Evolutionary conservation across 257 asterid genomes (phyloP).

Genomic region (Solanum piurae): DNA sequence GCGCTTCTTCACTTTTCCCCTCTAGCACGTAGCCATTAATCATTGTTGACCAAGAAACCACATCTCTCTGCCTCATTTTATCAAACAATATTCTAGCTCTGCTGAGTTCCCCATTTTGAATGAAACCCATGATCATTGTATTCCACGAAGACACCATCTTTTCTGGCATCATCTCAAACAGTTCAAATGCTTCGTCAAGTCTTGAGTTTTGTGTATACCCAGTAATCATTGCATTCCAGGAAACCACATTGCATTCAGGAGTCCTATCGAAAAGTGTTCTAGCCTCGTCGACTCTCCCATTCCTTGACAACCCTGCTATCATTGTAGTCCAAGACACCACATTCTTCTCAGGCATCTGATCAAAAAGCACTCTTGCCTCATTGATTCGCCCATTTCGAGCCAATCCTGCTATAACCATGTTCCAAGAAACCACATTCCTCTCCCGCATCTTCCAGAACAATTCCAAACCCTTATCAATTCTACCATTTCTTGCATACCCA

Average conservation of each 20-base stretch:
- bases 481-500: conserved; percentile 29
- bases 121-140: conserved; percentile 37
- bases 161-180: conserved; percentile 36
- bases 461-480: conserved; percentile 28
- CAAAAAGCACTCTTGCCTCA: conserved; percentile 35
- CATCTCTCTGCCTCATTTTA: conserved; percentile 41
- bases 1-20: conserved; percentile 47
- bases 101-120: conserved; percentile 30
- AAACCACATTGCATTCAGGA: conserved; percentile 47
- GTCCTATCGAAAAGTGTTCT: conserved; percentile 33
- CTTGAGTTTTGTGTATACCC: conserved; percentile 31
- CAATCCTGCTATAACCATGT: conserved; percentile 45
- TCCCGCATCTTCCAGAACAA: conserved; percentile 44
- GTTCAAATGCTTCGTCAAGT: conserved; percentile 25
- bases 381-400: conserved; percentile 33
- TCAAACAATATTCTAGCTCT: conserved; percentile 30
- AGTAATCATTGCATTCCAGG: conserved; percentile 61
- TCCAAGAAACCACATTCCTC: conserved; percentile 52
- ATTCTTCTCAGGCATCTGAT: conserved; percentile 33
- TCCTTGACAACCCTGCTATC: conserved; percentile 37
- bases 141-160: conserved; percentile 41
- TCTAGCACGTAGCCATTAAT: conserved; percentile 30
- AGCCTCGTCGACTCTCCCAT: conserved; percentile 41
- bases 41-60: conserved; percentile 57
- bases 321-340: conserved; percentile 52